These are phyloP conservation scores for Aureobasidium sp. DNA, from an alignment of 2,329 filamentous ascomycete species.

Conservation along the genomic window DNA sequence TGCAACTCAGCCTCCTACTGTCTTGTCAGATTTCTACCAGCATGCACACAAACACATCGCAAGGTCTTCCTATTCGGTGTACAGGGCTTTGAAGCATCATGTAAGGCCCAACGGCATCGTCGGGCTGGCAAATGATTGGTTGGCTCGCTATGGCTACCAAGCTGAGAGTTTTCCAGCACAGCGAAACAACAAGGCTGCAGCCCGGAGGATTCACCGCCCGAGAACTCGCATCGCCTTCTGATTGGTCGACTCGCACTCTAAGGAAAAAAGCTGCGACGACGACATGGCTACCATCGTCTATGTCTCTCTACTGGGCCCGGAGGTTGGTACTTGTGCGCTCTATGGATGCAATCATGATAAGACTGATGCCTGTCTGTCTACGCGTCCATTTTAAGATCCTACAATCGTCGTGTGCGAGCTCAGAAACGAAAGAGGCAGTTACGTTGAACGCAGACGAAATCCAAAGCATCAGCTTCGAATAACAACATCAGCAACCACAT, in stretches of 20 bases:
- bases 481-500: too few relatives aligned
- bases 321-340: not conserved
- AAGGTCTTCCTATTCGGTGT: not conserved
- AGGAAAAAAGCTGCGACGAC: not conserved
- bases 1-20: not conserved
- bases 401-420: too few relatives aligned
- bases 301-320: not conserved
- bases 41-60: not conserved
- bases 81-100: not conserved
- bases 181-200: not conserved
- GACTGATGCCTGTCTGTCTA: not conserved
- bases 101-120: not conserved
- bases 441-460: too few relatives aligned
- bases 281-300: not conserved
- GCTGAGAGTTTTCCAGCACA: not conserved
- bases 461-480: too few relatives aligned
- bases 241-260: slow-evolving; percentile 1
- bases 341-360: not conserved
- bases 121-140: not conserved
- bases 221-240: not conserved
- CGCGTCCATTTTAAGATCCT: not conserved
- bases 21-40: not conserved
- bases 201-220: not conserved
- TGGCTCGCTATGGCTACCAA: not conserved
- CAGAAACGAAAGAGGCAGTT: too few relatives aligned